Percentiles rank a stretch among this genome's conserved stretches.
phyloP scores from a whole-genome alignment of 805 yeast species.

The Wickerhamomyces sydowiorum region DNA sequence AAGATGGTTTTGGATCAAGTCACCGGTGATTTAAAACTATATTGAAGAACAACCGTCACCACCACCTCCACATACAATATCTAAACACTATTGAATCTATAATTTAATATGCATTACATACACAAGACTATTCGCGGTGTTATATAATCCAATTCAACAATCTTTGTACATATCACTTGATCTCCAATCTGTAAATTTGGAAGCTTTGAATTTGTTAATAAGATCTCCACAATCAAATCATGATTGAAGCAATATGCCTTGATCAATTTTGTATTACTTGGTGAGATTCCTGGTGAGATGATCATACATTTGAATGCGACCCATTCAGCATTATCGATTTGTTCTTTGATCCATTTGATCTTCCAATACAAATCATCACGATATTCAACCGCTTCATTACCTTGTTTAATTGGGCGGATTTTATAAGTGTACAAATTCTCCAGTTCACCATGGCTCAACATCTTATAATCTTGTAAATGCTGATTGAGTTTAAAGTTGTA shows the following conservation, averaged over 20 bases:
- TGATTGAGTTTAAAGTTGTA: background rate
- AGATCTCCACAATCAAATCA: conserved; percentile 40
- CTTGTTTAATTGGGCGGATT: background rate
- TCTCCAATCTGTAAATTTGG: conserved; percentile 34
- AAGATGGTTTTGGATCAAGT: conserved; percentile 70
- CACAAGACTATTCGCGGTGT: conserved; percentile 1
- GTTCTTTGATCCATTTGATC: background rate
- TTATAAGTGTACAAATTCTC: background rate
- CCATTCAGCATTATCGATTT: background rate
- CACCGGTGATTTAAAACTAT: conserved; percentile 73
- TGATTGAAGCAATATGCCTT: conserved; percentile 43
- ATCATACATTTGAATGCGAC: conserved; percentile 34
- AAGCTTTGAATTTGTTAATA: background rate
- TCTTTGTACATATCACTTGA: conserved; percentile 36
- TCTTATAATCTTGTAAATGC: background rate
- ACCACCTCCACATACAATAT: no score
- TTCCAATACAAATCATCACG: background rate
- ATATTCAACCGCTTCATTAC: background rate
- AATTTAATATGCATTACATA: background rate
- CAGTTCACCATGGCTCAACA: background rate
- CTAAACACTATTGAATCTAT: no score
- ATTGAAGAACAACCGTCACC: conserved; percentile 28
- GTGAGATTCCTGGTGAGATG: conserved; percentile 18
- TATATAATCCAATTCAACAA: conserved; percentile 32
- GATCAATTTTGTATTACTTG: conserved; percentile 23